A percentile compares a stretch with the other conserved stretches of the same genome.
Evolutionary conservation across 2,329 filamentous ascomycete genomes (phyloP).

Genomic region (Ceratocystis diversiconidia): DNA sequence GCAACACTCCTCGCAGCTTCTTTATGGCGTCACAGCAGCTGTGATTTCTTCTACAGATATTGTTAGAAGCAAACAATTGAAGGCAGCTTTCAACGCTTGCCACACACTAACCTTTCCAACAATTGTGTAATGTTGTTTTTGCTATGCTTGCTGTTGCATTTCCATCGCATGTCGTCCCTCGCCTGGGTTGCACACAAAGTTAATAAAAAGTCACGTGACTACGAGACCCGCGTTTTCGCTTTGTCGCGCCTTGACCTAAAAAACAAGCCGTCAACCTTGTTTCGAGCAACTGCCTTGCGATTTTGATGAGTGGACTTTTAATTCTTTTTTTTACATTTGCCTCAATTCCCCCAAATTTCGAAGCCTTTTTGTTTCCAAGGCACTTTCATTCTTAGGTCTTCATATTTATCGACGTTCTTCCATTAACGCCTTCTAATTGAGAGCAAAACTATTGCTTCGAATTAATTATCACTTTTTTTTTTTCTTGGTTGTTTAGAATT

Average conservation of each 20-base stretch:
- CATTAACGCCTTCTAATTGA: neutral
- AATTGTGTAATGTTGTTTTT: neutral
- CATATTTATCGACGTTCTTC: neutral
- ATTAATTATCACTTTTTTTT: neutral
- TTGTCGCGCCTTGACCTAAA: neutral
- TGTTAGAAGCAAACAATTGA: neutral
- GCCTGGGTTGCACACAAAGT: neutral
- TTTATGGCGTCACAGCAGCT: neutral
- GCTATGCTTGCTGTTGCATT: neutral
- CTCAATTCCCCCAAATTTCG: neutral
- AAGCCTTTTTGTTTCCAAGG: neutral
- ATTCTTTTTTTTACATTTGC: neutral
- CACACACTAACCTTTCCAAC: neutral
- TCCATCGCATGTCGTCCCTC: neutral
- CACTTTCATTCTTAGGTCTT: neutral
- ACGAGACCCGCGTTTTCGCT: constrained; percentile 11
- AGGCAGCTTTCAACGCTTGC: neutral
- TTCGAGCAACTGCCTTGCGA: neutral
- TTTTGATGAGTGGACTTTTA: neutral
- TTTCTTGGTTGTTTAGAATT: neutral
- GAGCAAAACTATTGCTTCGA: neutral
- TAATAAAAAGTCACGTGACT: constrained; percentile 8
- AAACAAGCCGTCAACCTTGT: neutral
- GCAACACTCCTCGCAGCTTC: neutral
- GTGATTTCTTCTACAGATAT: neutral